phyloP scores from a whole-genome alignment of 768 basidiomycete genomes.

The Hericium alpestre region DNA sequence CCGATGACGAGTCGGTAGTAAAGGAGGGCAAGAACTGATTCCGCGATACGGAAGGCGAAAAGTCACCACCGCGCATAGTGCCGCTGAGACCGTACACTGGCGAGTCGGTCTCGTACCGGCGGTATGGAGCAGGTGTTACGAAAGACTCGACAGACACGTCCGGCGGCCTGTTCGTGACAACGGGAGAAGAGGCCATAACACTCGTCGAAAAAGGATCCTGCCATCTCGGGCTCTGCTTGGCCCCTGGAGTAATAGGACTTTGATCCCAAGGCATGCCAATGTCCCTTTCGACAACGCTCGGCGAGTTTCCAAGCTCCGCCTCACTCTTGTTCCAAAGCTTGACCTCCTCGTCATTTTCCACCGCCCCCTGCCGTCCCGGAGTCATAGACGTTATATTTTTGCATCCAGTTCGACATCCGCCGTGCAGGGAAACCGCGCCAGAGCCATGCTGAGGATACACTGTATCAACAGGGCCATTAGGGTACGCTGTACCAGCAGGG shows the following conservation, averaged over 20 bases:
- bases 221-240: not conserved
- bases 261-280: not conserved
- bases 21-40: slow-evolving; percentile 27
- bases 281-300: not conserved
- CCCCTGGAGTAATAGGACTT: slow-evolving; percentile 3
- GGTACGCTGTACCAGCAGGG: not conserved
- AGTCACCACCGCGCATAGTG: slow-evolving; percentile 15
- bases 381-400: slow-evolving; percentile 14
- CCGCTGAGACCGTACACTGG: slow-evolving; percentile 38
- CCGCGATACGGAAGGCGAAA: slow-evolving; percentile 1
- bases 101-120: slow-evolving; percentile 20
- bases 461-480: not conserved
- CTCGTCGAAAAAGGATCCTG: too few species aligned
- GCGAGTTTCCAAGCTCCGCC: slow-evolving; percentile 19
- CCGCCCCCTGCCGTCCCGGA: slow-evolving; percentile 16
- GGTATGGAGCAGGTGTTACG: not conserved
- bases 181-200: too few species aligned
- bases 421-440: not conserved
- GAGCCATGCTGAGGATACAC: not conserved
- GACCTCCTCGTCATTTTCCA: slow-evolving; percentile 20
- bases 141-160: too few species aligned
- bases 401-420: slow-evolving; percentile 28
- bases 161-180: too few species aligned
- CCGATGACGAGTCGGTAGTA: slow-evolving; percentile 12
- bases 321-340: slow-evolving; percentile 24